Evolutionary conservation across 371 early-diverging fungal genomes (phyloP).

Genomic region (Actinomortierella ambigua): DNA sequence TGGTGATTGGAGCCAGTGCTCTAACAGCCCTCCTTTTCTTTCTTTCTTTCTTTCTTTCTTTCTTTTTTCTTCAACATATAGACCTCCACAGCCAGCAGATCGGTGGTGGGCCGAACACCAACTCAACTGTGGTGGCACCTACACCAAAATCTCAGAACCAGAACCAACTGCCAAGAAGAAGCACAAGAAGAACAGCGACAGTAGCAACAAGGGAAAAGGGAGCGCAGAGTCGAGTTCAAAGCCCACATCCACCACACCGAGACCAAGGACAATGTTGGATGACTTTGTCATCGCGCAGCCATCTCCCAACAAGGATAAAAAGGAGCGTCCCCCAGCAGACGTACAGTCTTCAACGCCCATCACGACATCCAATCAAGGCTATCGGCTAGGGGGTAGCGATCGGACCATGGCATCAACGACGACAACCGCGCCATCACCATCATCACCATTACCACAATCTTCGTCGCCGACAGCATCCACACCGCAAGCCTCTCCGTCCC

Average conservation of each 20-base stretch:
- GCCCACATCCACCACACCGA: too few relatives aligned
- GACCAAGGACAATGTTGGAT: slow-evolving; percentile 24
- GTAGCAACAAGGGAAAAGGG: not conserved
- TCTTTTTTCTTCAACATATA: slow-evolving; percentile 10
- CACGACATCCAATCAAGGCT: too few relatives aligned
- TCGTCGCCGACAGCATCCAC: not conserved
- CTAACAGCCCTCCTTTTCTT: not conserved
- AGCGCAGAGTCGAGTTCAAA: too few relatives aligned
- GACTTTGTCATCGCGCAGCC: slow-evolving; percentile 18
- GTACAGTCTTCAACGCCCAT: too few relatives aligned
- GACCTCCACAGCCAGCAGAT: slow-evolving; percentile 72
- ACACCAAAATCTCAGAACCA: slow-evolving; percentile 60
- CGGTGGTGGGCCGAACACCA: slow-evolving; percentile 66
- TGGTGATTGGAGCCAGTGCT: not conserved
- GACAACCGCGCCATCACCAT: not conserved
- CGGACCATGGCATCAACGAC: too few relatives aligned
- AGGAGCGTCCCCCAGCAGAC: too few relatives aligned
- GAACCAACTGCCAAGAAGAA: slow-evolving; percentile 27
- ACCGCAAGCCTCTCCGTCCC: not conserved
- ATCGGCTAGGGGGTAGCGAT: too few relatives aligned
- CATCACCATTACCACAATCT: slow-evolving; percentile 1
- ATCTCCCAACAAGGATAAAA: not conserved
- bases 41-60: too few relatives aligned
- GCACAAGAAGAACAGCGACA: slow-evolving; percentile 8
- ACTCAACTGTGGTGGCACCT: slow-evolving; percentile 63